phyloP scores from a whole-genome alignment of 805 yeast species.

The Ogataea neopini region DNA sequence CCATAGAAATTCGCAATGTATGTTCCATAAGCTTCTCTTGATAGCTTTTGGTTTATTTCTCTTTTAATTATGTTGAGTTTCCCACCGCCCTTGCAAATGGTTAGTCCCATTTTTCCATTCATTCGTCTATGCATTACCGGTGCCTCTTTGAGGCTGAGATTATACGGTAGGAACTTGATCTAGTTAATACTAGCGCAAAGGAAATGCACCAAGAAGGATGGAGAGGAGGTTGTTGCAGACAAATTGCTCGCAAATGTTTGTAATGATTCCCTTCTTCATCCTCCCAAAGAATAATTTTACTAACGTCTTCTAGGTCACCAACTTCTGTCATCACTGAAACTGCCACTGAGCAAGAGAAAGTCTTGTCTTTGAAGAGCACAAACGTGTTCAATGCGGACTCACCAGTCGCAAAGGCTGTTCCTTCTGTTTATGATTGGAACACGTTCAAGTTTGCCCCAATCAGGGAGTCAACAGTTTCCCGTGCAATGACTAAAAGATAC shows the following conservation, averaged over 20 bases:
- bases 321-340: constrained; percentile 20
- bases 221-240: no score
- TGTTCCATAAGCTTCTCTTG: constrained; percentile 5
- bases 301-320: constrained; percentile 27
- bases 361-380: constrained; percentile 23
- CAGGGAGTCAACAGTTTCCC: constrained; percentile 74
- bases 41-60: constrained; percentile 1
- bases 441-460: constrained; percentile 68
- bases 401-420: constrained; percentile 30
- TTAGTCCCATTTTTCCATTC: constrained; percentile 10
- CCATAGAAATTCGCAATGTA: constrained; percentile 2
- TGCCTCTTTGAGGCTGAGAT: constrained; percentile 39
- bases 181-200: constrained; percentile 46
- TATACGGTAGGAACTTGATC: constrained; percentile 46
- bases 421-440: constrained; percentile 56
- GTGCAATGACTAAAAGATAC: constrained; percentile 78
- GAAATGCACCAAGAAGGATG: constrained; percentile 18
- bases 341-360: constrained; percentile 10
- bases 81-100: constrained; percentile 10
- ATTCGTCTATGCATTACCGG: constrained; percentile 28
- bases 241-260: no score
- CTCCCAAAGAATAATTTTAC: not conserved
- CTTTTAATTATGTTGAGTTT: constrained; percentile 11
- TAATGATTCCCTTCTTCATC: no score
- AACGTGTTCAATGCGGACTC: constrained; percentile 30